Evolutionary conservation across 306 rosid species (phyloP).

Genomic region (Cotoneaster glaucophyllus): DNA sequence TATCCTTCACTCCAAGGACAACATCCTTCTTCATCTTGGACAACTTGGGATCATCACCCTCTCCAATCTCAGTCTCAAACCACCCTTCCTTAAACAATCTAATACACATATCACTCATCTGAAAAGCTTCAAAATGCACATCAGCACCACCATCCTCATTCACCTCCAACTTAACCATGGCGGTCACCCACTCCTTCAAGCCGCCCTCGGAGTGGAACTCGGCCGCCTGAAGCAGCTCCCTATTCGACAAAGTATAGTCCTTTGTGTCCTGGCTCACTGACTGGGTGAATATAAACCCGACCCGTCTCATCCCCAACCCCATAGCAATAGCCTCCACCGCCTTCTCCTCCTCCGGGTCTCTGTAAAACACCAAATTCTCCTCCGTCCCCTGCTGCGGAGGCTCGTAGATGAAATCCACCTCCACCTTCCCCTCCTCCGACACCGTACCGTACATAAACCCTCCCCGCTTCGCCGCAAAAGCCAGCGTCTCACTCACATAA

Average conservation of each 20-base stretch:
- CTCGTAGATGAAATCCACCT: constrained; percentile 87
- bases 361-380: constrained; percentile 41
- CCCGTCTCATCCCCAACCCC: constrained; percentile 80
- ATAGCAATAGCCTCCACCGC: constrained; percentile 75
- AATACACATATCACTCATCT: constrained; percentile 88
- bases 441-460: constrained; percentile 96
- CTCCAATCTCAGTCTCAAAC: constrained; percentile 64
- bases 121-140: constrained; percentile 95
- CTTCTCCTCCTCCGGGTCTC: constrained; percentile 79
- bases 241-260: constrained; percentile 75
- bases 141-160: constrained; percentile 77
- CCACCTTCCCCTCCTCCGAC: constrained; percentile 71
- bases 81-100: constrained; percentile 76
- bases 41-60: constrained; percentile 76
- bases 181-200: constrained; percentile 96
- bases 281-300: constrained; percentile 89
- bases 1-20: constrained; percentile 89
- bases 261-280: constrained; percentile 75
- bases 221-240: constrained; percentile 88
- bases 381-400: constrained; percentile 90
- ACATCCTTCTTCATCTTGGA: constrained; percentile 89
- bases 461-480: constrained; percentile 74
- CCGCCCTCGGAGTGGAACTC: constrained; percentile 87
- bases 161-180: constrained; percentile 83
- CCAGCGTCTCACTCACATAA: constrained; percentile 78